Evolutionary conservation across 2,329 filamentous ascomycete genomes (phyloP).

Genomic region (Trichoderma atroviride): DNA sequence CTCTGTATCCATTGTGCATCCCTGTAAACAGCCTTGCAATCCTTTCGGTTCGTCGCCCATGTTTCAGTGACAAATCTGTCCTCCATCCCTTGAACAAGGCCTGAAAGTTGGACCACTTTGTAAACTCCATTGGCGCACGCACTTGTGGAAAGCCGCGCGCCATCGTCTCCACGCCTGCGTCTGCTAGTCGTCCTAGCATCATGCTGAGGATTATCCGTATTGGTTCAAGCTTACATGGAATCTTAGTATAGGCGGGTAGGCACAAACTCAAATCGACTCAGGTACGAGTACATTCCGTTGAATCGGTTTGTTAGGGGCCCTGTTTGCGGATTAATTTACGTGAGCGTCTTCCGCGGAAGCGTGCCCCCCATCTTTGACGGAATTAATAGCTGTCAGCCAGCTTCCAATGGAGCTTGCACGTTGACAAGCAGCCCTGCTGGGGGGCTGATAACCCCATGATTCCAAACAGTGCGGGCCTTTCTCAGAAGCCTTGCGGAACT

Average conservation of each 20-base stretch:
- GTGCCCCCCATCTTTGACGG: neutral
- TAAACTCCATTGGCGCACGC: neutral
- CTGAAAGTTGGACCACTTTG: neutral
- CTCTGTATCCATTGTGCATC: neutral
- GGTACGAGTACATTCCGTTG: neutral
- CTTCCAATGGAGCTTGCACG: slow-evolving; percentile 22
- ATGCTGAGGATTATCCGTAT: neutral
- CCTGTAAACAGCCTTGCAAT: neutral
- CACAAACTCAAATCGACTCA: neutral
- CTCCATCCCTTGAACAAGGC: neutral
- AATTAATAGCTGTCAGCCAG: neutral
- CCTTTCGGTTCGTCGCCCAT: slow-evolving; percentile 24
- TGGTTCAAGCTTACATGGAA: neutral
- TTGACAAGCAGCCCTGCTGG: slow-evolving; percentile 17
- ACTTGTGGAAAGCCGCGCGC: neutral
- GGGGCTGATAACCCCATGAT: slow-evolving; percentile 2
- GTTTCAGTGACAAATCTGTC: slow-evolving; percentile 22
- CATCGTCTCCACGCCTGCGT: neutral
- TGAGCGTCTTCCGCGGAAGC: neutral
- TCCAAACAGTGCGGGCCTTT: slow-evolving; percentile 12
- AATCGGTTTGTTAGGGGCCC: neutral
- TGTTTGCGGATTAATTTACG: slow-evolving; percentile 1
- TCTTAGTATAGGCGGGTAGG: neutral
- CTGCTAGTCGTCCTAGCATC: neutral
- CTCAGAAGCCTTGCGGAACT: neutral